Evolutionary conservation across 1,284 basidiomycete genomes (phyloP).

Genomic region (Schizopora paradoxa): DNA sequence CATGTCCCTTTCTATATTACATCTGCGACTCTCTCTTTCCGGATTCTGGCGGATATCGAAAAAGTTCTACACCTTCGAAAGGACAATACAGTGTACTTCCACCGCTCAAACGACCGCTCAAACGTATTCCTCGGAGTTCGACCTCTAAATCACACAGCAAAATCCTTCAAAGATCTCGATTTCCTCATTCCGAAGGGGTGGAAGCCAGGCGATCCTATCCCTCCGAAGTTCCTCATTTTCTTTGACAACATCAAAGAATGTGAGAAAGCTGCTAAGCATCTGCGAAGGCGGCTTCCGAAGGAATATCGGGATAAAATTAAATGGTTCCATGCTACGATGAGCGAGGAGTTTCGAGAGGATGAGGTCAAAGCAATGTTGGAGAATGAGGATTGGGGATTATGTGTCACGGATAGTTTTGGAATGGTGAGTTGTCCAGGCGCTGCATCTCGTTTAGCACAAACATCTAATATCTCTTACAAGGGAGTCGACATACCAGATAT

Average conservation of each 20-base stretch:
- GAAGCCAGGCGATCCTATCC: slow-evolving; percentile 10
- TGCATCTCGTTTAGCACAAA: background rate
- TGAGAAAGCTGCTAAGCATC: slow-evolving; percentile 18
- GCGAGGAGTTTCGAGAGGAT: slow-evolving; percentile 20
- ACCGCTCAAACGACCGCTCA: slow-evolving; percentile 29
- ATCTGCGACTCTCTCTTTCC: slow-evolving; percentile 32
- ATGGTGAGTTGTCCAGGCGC: slow-evolving; percentile 26
- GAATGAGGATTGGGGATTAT: slow-evolving; percentile 22
- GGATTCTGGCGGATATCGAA: slow-evolving; percentile 23
- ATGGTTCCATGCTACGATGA: slow-evolving; percentile 30
- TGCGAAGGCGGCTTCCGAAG: slow-evolving; percentile 20
- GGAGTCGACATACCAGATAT: slow-evolving; percentile 32
- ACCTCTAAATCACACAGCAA: slow-evolving; percentile 22
- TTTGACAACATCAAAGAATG: slow-evolving; percentile 29
- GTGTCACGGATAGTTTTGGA: slow-evolving; percentile 29
- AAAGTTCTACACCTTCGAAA: slow-evolving; percentile 20
- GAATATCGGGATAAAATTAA: slow-evolving; percentile 22
- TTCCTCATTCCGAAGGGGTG: slow-evolving; percentile 26
- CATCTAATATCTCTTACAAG: slow-evolving; percentile 18
- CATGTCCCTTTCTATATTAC: slow-evolving; percentile 27
- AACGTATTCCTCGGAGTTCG: slow-evolving; percentile 29
- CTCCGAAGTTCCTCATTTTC: slow-evolving; percentile 28
- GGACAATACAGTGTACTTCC: slow-evolving; percentile 15
- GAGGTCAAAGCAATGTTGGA: slow-evolving; percentile 16
- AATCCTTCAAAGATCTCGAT: slow-evolving; percentile 28